Conservation (phyloP, 768 basidiomycete species). For the Naganishia kalamii region DNA sequence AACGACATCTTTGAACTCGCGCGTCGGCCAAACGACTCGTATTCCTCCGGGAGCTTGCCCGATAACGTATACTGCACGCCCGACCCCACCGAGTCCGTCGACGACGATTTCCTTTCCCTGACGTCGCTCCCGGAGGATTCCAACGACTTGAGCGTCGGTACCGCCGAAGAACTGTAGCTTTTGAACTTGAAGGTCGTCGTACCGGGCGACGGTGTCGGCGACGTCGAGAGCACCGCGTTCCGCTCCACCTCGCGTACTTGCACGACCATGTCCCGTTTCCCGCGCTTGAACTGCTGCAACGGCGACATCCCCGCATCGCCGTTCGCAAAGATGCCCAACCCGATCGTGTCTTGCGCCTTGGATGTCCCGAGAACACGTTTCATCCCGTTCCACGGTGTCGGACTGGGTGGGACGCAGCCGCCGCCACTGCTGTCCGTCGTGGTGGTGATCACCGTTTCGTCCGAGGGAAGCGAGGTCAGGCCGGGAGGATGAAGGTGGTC, state of each 20-base stretch:
- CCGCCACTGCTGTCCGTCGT: conserved; percentile 8
- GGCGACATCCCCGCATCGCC: background rate
- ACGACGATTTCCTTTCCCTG: background rate
- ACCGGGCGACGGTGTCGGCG: background rate
- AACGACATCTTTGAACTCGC: conserved; percentile 3
- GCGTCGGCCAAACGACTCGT: background rate
- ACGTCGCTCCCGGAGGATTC: background rate
- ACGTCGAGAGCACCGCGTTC: background rate
- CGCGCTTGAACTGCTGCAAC: conserved; percentile 1
- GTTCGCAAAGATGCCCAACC: conserved; percentile 1
- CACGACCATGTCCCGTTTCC: conserved; percentile 2
- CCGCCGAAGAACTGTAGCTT: conserved; percentile 1
- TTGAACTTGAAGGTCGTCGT: background rate
- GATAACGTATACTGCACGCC: background rate
- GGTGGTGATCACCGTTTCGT: conserved; percentile 1
- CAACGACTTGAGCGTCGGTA: conserved; percentile 3
- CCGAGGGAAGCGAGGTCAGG: background rate
- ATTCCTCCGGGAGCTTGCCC: background rate
- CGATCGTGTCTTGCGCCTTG: background rate
- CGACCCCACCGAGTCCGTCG: background rate
- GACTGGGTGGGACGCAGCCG: background rate
- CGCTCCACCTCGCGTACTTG: background rate
- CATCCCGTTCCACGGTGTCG: background rate
- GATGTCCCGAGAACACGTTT: background rate
- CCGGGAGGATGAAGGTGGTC: background rate